Base-by-base conservation (phyloP, 2,329 filamentous ascomycete species). In the Aspergillus sp. region DNA sequence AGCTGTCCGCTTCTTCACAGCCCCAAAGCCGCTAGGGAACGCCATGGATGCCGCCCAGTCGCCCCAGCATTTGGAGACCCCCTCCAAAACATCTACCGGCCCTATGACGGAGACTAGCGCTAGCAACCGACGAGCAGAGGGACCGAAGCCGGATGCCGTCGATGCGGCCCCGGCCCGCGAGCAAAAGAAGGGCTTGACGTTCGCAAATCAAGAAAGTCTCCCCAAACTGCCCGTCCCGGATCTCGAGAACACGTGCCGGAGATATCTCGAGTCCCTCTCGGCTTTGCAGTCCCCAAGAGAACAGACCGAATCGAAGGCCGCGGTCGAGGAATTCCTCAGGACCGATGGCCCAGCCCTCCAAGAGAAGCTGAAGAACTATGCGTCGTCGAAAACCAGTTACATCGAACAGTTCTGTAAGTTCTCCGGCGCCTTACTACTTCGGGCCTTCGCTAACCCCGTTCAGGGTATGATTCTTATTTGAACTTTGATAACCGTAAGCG, bases 381-480 rank as follows among this genome's bases (percentile, higher is more conserved):
- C 91, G 6, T 78, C 77, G 30, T 86, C 82, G 27, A 89, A 88
- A 63, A 85, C 85, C 24, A 96, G 89, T 61, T 98, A 95, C 55
- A 96, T 98, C 49, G 91, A 96, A 57, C 91, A 98, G 52, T 98
- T 98, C 50, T 98, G 89, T 94, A 74, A 55, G 84, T 72, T 20
- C 26, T 4, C 8, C 29, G 11, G 2, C 5, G 15, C 15, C 7
- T 15, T 15, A 8, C 29, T 17, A 19, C 14, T 12, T 17, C 7
- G 5, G 2, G 10, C 11, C 12, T 2, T 8, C 8, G 15, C 43
- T 47, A 29, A 46, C 32, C n/a, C 12, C 13, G 8, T 12, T 3
- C 32, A 94, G 88, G 88, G 91, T 96, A 96, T 57, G 91, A 98
- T 58, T 96, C 91, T 17, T 98, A 96, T 55, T 71, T 98, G 42